Conservation (phyloP, 1,139 yeast genomes). For the Diutina pseudorugosa region DNA sequence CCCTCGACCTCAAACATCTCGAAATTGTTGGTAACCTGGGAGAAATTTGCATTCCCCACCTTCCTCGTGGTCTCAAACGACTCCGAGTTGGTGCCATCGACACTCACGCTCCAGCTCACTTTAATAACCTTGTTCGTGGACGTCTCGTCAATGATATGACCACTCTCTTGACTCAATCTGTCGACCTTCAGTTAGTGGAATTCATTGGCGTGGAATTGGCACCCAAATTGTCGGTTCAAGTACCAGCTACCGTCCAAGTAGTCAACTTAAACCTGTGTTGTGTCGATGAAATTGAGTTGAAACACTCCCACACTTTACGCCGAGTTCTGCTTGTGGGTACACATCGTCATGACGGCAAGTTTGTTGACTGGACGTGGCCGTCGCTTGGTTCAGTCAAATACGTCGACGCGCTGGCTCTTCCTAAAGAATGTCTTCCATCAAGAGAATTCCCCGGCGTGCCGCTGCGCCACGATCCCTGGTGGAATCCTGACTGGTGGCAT, state of each 20-base stretch:
- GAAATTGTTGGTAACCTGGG: neutral
- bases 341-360: neutral
- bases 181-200: neutral
- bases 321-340: neutral
- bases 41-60: neutral
- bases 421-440: neutral
- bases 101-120: neutral
- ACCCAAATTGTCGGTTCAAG: neutral
- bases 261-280: neutral
- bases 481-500: neutral
- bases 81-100: neutral
- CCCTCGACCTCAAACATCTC: neutral
- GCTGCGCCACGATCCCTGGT: neutral
- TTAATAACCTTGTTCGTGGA: neutral
- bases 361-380: neutral
- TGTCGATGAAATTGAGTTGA: neutral
- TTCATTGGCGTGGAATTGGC: neutral
- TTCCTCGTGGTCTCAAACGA: neutral
- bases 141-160: neutral
- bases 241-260: neutral
- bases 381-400: neutral
- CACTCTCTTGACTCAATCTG: neutral
- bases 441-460: neutral
- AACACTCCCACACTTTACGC: neutral
- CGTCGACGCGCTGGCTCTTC: neutral